phyloP scores from a whole-genome alignment of 805 yeast genomes.

The Nakazawaea molendinolei region DNA sequence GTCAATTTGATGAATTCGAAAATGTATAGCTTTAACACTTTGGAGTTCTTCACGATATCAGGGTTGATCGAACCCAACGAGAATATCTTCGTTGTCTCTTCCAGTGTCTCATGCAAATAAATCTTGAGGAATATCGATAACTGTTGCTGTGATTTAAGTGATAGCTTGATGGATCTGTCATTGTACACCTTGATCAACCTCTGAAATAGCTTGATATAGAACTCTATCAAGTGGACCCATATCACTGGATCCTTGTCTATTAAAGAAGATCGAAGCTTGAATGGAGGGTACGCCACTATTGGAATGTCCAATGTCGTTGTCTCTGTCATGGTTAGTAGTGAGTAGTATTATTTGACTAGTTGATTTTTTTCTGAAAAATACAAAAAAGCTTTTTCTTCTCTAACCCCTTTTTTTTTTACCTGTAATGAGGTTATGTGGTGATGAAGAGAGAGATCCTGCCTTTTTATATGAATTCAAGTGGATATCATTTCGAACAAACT shows the following conservation, averaged over 20 bases:
- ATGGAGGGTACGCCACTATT: constrained; percentile 68
- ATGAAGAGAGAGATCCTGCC: too few species aligned
- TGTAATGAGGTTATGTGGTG: too few species aligned
- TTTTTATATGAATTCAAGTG: too few species aligned
- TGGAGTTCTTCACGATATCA: constrained; percentile 52
- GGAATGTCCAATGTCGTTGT: constrained; percentile 34
- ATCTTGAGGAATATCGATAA: constrained; percentile 48
- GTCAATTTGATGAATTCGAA: constrained; percentile 43
- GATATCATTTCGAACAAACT: too few species aligned
- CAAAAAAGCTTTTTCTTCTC: too few species aligned
- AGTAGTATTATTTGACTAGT: too few species aligned
- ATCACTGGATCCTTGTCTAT: constrained; percentile 81
- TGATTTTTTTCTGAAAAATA: too few species aligned
- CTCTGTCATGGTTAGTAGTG: too few species aligned
- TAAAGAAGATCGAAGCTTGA: constrained; percentile 65
- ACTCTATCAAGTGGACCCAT: constrained; percentile 68
- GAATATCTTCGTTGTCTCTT: constrained; percentile 53
- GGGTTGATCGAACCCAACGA: constrained; percentile 70
- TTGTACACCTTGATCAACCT: constrained; percentile 30
- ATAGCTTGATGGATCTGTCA: constrained; percentile 31
- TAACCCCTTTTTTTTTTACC: too few species aligned
- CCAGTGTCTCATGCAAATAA: constrained; percentile 54
- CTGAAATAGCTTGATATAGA: constrained; percentile 48
- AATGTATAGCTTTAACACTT: constrained; percentile 39
- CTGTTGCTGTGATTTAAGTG: constrained; percentile 53